These are phyloP conservation scores for Ramaria rubella DNA, from an alignment of 768 basidiomycete species.

Conservation along the genomic window DNA sequence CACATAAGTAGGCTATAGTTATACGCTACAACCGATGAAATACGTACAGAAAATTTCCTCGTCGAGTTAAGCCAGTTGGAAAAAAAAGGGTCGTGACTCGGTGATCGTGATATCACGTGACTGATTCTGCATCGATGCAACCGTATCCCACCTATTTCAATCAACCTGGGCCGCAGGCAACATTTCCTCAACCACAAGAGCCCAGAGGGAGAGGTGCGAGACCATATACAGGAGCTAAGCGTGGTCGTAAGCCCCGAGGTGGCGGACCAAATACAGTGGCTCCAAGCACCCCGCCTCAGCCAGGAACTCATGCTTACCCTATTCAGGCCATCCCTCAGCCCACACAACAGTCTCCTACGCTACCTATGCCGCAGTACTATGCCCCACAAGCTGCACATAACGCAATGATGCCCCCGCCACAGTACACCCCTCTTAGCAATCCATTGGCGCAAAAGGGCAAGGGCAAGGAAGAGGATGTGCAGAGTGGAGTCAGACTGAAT, in stretches of 20 bases:
- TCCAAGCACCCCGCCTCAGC: not conserved
- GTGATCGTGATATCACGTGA: not conserved
- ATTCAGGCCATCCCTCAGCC: not conserved
- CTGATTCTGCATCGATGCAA: not conserved
- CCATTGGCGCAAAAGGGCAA: constrained; percentile 1
- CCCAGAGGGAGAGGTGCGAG: constrained; percentile 1
- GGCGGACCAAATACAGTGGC: constrained; percentile 23
- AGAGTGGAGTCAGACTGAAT: not conserved
- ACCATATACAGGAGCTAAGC: constrained; percentile 32
- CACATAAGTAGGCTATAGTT: too few relatives aligned
- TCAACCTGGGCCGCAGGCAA: constrained; percentile 2
- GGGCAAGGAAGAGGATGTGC: not conserved
- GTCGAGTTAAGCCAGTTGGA: too few relatives aligned
- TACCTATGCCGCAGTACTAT: not conserved
- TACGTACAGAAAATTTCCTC: too few relatives aligned
- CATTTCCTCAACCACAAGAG: not conserved
- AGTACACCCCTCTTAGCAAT: not conserved
- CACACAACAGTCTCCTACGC: not conserved
- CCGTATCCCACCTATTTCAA: constrained; percentile 7
- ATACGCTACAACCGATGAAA: too few relatives aligned
- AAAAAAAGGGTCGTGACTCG: too few relatives aligned
- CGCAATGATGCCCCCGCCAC: constrained; percentile 1
- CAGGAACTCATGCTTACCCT: constrained; percentile 2
- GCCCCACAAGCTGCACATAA: not conserved
- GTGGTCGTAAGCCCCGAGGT: constrained; percentile 43